These are phyloP conservation scores for Neurospora tetrasperma DNA, from an alignment of 495 filamentous ascomycete genomes.

Conservation along the genomic window DNA sequence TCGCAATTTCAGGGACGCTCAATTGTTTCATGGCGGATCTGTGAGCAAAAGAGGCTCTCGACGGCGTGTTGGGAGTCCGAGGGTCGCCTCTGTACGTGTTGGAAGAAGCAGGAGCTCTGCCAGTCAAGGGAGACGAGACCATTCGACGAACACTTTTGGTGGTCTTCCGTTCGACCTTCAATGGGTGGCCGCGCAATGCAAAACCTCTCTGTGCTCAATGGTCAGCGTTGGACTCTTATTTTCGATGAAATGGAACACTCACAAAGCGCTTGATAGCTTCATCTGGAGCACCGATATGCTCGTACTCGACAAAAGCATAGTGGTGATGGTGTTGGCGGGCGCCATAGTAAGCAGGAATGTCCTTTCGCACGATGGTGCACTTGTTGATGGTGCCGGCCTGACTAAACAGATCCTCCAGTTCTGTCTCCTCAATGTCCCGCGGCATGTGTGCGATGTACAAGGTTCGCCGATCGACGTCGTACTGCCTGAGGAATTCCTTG, in stretches of 20 bases:
- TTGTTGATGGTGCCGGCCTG: conserved; percentile 31
- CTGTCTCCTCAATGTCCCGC: conserved; percentile 21
- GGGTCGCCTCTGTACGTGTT: background rate
- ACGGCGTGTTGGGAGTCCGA: background rate
- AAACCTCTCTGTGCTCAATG: background rate
- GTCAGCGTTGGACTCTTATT: conserved; percentile 5
- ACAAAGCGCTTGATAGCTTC: conserved; percentile 24
- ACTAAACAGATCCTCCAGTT: conserved; percentile 29
- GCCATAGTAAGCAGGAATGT: background rate
- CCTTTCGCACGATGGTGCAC: conserved; percentile 31
- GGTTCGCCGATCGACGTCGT: conserved; percentile 39
- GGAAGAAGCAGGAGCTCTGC: background rate
- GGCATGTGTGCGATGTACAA: conserved; percentile 45
- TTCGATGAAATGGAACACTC: conserved; percentile 2
- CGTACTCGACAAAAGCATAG: conserved; percentile 49
- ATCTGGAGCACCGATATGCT: conserved; percentile 23
- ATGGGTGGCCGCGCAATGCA: background rate
- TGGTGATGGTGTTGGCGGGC: conserved; percentile 19
- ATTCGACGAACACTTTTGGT: background rate
- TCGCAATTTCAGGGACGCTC: background rate
- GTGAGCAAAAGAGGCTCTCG: background rate
- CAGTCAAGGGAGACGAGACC: background rate
- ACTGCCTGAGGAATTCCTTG: conserved; percentile 26
- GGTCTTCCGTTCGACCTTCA: conserved; percentile 15
- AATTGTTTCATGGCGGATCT: background rate